Conservation (phyloP, 75 land plant genomes). For the Larix kaempferi region DNA sequence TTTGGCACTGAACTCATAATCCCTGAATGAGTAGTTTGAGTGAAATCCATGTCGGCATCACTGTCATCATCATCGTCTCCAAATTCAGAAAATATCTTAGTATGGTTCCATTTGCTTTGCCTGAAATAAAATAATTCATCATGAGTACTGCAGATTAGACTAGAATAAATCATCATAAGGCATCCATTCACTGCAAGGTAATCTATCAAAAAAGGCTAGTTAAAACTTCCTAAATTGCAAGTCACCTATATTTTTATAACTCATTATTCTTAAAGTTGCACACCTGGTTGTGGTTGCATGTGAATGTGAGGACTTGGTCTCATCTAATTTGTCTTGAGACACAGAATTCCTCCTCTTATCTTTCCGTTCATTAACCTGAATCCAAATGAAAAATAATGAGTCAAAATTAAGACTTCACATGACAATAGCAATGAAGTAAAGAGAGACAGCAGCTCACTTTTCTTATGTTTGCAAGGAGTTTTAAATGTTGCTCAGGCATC, state of each 20-base stretch:
- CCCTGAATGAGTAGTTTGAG: conserved; percentile 18
- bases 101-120: conserved; percentile 91
- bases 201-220: not conserved
- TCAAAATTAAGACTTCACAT: not conserved
- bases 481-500: conserved; percentile 95
- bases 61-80: conserved; percentile 48
- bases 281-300: conserved; percentile 81
- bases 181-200: not conserved
- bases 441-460: conserved; percentile 49
- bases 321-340: conserved; percentile 56
- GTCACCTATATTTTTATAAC: not conserved
- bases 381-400: not conserved
- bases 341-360: conserved; percentile 47
- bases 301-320: conserved; percentile 51
- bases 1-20: conserved; percentile 13
- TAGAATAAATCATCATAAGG: not conserved
- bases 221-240: not conserved
- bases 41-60: conserved; percentile 31
- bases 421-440: not conserved
- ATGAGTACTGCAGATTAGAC: not conserved
- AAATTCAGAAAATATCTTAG: conserved; percentile 80
- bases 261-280: not conserved
- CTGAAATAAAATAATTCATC: conserved; percentile 28
- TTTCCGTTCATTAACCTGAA: conserved; percentile 69
- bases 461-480: conserved; percentile 84